Base-by-base conservation (phyloP, 257 asterid genomes). In the Fraxinus americana region DNA sequence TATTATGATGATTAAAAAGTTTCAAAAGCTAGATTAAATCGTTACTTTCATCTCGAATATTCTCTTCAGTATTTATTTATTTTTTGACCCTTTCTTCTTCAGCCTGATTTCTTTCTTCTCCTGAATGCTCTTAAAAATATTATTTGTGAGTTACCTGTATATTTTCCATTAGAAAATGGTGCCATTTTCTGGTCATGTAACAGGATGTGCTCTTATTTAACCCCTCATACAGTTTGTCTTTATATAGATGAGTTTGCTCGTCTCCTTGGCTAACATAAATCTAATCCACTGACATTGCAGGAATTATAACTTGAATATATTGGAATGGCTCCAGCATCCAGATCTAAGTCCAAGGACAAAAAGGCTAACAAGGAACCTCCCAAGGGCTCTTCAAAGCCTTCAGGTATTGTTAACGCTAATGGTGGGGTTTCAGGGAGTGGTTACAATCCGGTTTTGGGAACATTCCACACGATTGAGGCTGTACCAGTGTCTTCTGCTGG, bases 271-370 rank as follows among this genome's bases (percentile, higher is more conserved):
- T 78, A 48, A 86, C 48, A 70, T 76, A 16, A 54, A 34, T 79
- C 72, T 67, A 74, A 29, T 78, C 75, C 78, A 52, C n/a, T 25
- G 16, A 19, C 75, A 68, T 82, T 85, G 78, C 89, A 84, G 96
- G 79, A 77, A 68, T 80, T 48, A 59, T 43, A 80, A 78, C 41
- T 80, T 67, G 84, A 83, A 83, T 77, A 77, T 70, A 25, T 76
- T 52, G 71, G 80, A 77, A 94, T 94, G 99, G 90, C 96, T 90
- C 90, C 92, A 50, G 92, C 91, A 68, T 83, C 93, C 13, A 89
- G 76, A 83, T 89, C 97, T 74, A 92, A 91, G 80, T 85, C 92
- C 72, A 92, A 92, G 82, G 98, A 92, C 88, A 92, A 90, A 83
- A 91, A 87, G 84, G 84, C 88, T 57, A 87, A 79, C 7, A 94